These are phyloP conservation scores for Trichophyton verrucosum DNA, from an alignment of 2,329 filamentous ascomycete genomes.

Conservation along the genomic window DNA sequence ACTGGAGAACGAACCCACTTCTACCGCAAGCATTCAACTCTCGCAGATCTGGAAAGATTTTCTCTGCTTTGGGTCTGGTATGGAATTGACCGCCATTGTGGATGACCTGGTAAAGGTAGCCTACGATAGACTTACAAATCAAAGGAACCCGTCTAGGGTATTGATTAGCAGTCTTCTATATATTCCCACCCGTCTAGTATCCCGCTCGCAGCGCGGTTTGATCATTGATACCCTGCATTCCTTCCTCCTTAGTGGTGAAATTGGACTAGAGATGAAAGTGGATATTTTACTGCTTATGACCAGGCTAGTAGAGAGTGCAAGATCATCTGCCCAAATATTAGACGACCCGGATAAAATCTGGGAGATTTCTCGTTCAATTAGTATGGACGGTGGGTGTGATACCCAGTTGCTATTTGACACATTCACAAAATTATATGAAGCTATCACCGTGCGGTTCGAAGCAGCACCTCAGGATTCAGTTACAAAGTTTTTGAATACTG, in stretches of 20 bases:
- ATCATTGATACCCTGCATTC: conserved; percentile 26
- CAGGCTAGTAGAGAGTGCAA: conserved; percentile 28
- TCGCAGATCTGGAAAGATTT: conserved; percentile 28
- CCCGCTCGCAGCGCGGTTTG: conserved; percentile 25
- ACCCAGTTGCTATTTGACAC: conserved; percentile 19
- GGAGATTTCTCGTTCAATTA: conserved; percentile 25
- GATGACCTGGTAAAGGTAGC: conserved; percentile 25
- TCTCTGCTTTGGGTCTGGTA: conserved; percentile 29
- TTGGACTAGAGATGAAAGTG: conserved; percentile 18
- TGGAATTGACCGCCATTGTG: conserved; percentile 23
- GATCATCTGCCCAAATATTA: conserved; percentile 26
- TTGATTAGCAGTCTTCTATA: conserved; percentile 27
- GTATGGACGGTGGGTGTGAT: conserved; percentile 21
- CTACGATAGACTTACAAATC: conserved; percentile 22
- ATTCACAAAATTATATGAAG: conserved; percentile 26
- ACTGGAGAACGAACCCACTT: neutral
- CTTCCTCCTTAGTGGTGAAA: conserved; percentile 20
- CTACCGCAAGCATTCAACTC: conserved; percentile 13
- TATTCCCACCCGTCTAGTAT: conserved; percentile 26
- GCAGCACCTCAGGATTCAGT: conserved; percentile 24
- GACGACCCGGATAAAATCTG: conserved; percentile 27
- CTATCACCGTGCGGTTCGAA: conserved; percentile 25
- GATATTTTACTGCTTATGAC: conserved; percentile 30
- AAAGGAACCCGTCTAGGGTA: conserved; percentile 19
- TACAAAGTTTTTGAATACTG: conserved; percentile 24